phyloP scores from a whole-genome alignment of 2,329 filamentous ascomycete species.

The Raffaelea deltoideospora region DNA sequence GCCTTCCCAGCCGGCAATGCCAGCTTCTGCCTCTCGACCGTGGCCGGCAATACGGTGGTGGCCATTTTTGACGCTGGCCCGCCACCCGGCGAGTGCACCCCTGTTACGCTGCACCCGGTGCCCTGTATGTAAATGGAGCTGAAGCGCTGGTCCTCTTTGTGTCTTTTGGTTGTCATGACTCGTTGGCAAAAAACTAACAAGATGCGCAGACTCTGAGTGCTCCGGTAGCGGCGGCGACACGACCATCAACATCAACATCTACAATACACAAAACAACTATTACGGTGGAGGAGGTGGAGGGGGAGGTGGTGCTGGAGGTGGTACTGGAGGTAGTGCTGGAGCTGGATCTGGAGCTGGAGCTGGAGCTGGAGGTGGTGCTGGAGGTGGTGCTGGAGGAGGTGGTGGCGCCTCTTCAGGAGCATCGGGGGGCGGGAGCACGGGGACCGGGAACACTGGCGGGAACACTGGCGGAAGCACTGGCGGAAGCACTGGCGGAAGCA shows the following conservation, averaged over 20 bases:
- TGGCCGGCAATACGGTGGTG: not conserved
- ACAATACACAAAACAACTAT: slow-evolving; percentile 4
- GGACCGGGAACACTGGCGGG: too few species aligned
- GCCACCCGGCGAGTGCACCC: not conserved
- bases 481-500: too few species aligned
- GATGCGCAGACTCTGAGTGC: too few species aligned
- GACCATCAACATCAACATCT: slow-evolving; percentile 2
- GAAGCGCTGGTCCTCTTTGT: not conserved
- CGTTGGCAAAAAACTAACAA: not conserved
- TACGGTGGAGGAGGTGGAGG: not conserved
- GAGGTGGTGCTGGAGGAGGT: too few species aligned
- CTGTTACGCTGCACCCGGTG: not conserved
- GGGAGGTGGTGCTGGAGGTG: not conserved
- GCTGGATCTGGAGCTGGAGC: not conserved
- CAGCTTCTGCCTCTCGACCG: not conserved
- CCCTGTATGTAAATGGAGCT: not conserved
- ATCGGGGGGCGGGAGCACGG: too few species aligned
- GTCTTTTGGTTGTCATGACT: not conserved
- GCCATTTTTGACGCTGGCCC: not conserved
- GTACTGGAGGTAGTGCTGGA: not conserved
- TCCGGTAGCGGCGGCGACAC: not conserved
- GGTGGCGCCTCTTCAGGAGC: too few species aligned
- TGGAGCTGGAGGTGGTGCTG: too few species aligned
- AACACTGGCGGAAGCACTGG: too few species aligned
- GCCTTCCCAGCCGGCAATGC: not conserved